phyloP scores from a whole-genome alignment of 495 filamentous ascomycete species.

The Parathielavia hyrcaniae region DNA sequence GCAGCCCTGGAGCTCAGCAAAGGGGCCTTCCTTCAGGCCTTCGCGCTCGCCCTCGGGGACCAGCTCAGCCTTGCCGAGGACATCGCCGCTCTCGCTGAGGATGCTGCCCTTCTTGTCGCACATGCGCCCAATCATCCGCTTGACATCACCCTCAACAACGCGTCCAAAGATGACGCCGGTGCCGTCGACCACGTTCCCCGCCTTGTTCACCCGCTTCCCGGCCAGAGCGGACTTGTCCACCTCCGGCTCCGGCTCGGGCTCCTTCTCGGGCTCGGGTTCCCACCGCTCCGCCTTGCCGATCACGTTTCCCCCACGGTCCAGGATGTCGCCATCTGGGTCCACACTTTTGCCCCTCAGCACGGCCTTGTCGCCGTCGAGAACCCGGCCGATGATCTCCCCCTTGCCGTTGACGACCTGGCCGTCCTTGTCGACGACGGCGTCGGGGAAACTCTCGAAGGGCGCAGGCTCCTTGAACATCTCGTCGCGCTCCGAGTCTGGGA shows the following conservation, averaged over 20 bases:
- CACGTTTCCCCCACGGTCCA: slow-evolving; percentile 72
- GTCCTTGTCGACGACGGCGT: slow-evolving; percentile 59
- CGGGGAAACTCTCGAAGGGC: slow-evolving; percentile 70
- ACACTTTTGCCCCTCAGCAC: slow-evolving; percentile 68
- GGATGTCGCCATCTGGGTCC: slow-evolving; percentile 77
- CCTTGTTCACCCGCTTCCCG: slow-evolving; percentile 81
- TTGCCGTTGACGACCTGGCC: slow-evolving; percentile 57
- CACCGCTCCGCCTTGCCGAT: slow-evolving; percentile 75
- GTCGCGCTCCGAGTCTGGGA: slow-evolving; percentile 66
- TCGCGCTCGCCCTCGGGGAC: slow-evolving; percentile 64
- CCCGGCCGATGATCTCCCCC: slow-evolving; percentile 62
- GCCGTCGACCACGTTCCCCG: slow-evolving; percentile 72
- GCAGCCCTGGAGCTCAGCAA: slow-evolving; percentile 67
- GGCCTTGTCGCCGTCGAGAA: slow-evolving; percentile 72
- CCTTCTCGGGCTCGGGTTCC: slow-evolving; percentile 55
- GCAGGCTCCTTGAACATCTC: slow-evolving; percentile 53
- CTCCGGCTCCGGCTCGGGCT: slow-evolving; percentile 42
- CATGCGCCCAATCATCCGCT: slow-evolving; percentile 68
- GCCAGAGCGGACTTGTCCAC: slow-evolving; percentile 63
- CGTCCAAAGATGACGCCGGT: slow-evolving; percentile 69
- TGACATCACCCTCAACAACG: slow-evolving; percentile 64
- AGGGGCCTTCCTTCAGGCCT: slow-evolving; percentile 66
- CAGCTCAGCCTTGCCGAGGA: slow-evolving; percentile 74
- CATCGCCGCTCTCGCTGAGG: slow-evolving; percentile 71
- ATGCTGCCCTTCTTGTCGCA: slow-evolving; percentile 76